A percentile compares a stretch with the other conserved stretches of the same genome.
Conservation (phyloP, 305 asterid species). For the Rubia occidens region DNA sequence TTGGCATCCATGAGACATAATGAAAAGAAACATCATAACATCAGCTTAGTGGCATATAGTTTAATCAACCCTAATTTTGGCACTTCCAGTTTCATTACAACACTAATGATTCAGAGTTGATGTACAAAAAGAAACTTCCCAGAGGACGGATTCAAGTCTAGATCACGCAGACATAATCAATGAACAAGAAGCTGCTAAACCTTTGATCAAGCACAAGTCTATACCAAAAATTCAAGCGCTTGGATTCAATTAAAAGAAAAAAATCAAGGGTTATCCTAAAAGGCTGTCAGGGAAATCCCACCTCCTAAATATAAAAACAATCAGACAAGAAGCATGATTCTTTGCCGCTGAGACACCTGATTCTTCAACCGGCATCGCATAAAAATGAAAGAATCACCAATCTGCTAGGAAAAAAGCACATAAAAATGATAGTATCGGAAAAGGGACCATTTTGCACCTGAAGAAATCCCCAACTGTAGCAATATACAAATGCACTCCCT, state of each 20-base stretch:
- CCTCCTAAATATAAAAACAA: background rate
- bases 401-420: too few species aligned
- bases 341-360: too few species aligned
- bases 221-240: too few species aligned
- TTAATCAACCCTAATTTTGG: background rate
- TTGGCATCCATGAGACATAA: background rate
- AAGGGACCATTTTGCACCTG: too few species aligned
- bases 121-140: background rate
- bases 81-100: background rate
- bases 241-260: background rate
- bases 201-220: background rate
- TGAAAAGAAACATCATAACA: background rate
- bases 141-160: background rate
- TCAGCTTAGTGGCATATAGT: background rate
- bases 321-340: too few species aligned
- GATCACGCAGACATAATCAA: background rate
- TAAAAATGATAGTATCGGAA: too few species aligned
- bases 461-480: too few species aligned
- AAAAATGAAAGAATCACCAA: too few species aligned
- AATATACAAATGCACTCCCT: too few species aligned
- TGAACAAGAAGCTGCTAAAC: background rate
- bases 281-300: too few species aligned
- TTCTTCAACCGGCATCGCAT: too few species aligned
- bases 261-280: background rate
- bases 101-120: background rate